These are phyloP conservation scores for Coffea canephora DNA, from an alignment of 257 asterid genomes.

Conservation along the genomic window DNA sequence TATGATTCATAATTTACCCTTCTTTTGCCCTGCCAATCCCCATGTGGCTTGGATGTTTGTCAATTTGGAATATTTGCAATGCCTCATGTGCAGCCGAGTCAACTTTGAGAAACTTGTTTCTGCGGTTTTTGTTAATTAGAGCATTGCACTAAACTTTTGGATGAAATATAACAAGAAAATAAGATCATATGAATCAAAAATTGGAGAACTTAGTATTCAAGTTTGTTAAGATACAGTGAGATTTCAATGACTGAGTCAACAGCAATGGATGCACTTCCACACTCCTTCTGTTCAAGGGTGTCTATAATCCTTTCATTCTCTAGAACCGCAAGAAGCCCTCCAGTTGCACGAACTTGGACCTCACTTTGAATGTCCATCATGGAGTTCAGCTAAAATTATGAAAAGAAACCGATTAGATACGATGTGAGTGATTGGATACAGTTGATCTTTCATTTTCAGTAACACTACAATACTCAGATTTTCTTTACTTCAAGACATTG, in stretches of 20 bases:
- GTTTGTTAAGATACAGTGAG: slow-evolving; percentile 71
- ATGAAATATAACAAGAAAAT: neutral
- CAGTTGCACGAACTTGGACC: slow-evolving; percentile 92
- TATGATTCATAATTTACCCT: slow-evolving; percentile 56
- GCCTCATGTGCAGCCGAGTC: slow-evolving; percentile 93
- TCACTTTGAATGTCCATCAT: slow-evolving; percentile 95
- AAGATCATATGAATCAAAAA: slow-evolving; percentile 19
- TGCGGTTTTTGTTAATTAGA: slow-evolving; percentile 53
- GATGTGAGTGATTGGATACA: neutral
- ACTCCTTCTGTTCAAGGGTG: slow-evolving; percentile 65
- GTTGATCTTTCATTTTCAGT: neutral
- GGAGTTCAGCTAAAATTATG: slow-evolving; percentile 69
- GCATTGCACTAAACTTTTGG: slow-evolving; percentile 20
- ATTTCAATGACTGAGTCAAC: slow-evolving; percentile 71
- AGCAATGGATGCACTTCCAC: slow-evolving; percentile 67
- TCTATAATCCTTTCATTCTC: slow-evolving; percentile 90
- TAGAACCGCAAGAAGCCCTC: slow-evolving; percentile 94
- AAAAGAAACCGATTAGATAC: neutral
- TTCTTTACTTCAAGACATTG: neutral
- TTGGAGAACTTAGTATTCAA: slow-evolving; percentile 4
- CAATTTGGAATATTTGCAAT: slow-evolving; percentile 91
- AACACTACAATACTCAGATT: too few relatives aligned
- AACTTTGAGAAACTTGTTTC: slow-evolving; percentile 87
- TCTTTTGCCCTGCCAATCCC: slow-evolving; percentile 99
- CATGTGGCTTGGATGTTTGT: slow-evolving; percentile 99